A percentile compares a stretch with the other conserved stretches of the same genome.
These are phyloP conservation scores for Pelargonium cotyledonis DNA, from an alignment of 441 rosid genomes.

Conservation along the genomic window DNA sequence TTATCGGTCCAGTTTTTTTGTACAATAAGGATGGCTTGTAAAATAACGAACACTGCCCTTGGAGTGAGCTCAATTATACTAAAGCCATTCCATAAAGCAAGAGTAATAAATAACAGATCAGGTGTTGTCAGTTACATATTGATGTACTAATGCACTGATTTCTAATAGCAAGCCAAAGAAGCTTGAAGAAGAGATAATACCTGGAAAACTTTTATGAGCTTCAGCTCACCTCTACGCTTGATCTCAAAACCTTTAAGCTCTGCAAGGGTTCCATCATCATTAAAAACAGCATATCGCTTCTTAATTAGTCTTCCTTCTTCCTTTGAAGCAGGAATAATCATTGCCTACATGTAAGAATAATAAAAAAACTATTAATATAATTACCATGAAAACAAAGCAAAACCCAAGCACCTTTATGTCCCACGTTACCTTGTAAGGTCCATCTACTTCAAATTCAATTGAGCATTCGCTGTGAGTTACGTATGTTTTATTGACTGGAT, in stretches of 20 bases:
- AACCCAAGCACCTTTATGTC: constrained; percentile 11
- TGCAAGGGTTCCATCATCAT: constrained; percentile 96
- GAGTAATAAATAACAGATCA: background rate
- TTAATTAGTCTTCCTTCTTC: constrained; percentile 95
- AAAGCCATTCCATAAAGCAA: background rate
- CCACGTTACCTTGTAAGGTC: constrained; percentile 91
- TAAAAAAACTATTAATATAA: constrained; percentile 11
- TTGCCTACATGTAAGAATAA: constrained; percentile 53
- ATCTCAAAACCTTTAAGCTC: constrained; percentile 99
- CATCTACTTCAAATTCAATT: constrained; percentile 99
- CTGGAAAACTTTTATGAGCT: constrained; percentile 97
- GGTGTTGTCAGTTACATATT: background rate
- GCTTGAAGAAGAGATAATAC: constrained; percentile 31
- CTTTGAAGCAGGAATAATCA: constrained; percentile 99
- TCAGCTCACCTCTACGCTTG: constrained; percentile 98
- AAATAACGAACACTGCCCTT: too few relatives aligned
- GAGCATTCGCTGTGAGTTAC: constrained; percentile 91
- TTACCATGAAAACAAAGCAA: constrained; percentile 14
- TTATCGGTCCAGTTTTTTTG: background rate
- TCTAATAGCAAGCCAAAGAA: background rate
- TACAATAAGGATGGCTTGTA: too few relatives aligned
- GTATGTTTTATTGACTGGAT: constrained; percentile 73
- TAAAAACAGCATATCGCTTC: constrained; percentile 98
- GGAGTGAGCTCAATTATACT: background rate
- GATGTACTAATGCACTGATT: background rate